Percentiles rank a stretch among this genome's conserved stretches.
These are phyloP conservation scores for Ophiostoma angusticollis DNA, from an alignment of 2,329 filamentous ascomycete genomes.

Conservation along the genomic window DNA sequence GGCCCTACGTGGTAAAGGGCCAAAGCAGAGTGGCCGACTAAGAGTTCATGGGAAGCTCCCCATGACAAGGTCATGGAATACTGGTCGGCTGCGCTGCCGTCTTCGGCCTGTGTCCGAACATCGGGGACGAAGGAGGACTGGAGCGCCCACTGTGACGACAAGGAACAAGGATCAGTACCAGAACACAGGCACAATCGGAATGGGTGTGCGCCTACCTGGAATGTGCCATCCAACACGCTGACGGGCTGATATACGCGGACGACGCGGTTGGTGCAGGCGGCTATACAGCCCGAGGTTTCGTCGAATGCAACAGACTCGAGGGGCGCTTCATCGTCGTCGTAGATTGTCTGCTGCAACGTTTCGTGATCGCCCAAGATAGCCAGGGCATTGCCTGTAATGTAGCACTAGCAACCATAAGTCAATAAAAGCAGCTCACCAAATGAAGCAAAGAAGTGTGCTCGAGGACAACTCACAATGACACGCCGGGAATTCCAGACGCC, in stretches of 20 bases:
- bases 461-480: constrained; percentile 19
- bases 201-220: constrained; percentile 49
- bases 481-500: constrained; percentile 30
- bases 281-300: constrained; percentile 73
- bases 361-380: constrained; percentile 66
- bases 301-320: constrained; percentile 72
- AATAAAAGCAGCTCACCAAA: constrained; percentile 1
- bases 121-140: constrained; percentile 33
- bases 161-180: neutral
- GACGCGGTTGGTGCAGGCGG: constrained; percentile 51
- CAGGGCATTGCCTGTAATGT: constrained; percentile 80
- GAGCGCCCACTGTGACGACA: constrained; percentile 43
- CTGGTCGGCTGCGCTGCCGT: constrained; percentile 27
- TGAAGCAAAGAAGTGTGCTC: neutral
- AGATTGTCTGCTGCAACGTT: constrained; percentile 76
- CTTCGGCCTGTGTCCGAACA: constrained; percentile 19
- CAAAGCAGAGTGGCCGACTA: constrained; percentile 60
- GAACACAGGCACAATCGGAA: neutral
- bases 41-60: constrained; percentile 73
- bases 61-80: constrained; percentile 53
- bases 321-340: constrained; percentile 57
- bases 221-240: constrained; percentile 52
- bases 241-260: constrained; percentile 72
- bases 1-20: constrained; percentile 49
- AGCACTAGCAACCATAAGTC: constrained; percentile 42